Conservation (phyloP, 2,329 filamentous ascomycete species). For the Talaromyces sp. region DNA sequence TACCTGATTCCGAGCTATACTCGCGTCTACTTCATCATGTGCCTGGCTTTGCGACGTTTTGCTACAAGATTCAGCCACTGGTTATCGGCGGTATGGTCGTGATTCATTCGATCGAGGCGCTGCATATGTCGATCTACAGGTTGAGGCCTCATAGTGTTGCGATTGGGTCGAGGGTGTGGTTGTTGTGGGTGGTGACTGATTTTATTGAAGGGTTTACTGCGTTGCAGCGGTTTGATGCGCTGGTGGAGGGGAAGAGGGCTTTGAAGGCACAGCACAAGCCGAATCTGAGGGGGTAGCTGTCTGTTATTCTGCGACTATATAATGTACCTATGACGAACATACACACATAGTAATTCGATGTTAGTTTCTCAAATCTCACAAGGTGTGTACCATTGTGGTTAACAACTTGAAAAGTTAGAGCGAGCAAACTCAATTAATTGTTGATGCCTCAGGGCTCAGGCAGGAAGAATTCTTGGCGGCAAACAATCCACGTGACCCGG, state of each 20-base stretch:
- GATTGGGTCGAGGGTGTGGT: conserved; percentile 51
- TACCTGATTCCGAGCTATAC: conserved; percentile 53
- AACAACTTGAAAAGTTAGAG: background rate
- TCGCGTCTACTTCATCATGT: conserved; percentile 51
- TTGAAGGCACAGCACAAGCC: conserved; percentile 28
- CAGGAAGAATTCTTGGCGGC: background rate
- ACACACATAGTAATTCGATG: background rate
- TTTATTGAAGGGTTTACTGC: conserved; percentile 56
- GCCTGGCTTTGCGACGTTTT: conserved; percentile 59
- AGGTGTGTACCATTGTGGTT: background rate
- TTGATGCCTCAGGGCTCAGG: conserved; percentile 5
- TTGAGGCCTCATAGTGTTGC: conserved; percentile 55
- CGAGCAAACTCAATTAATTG: background rate
- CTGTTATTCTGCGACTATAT: background rate
- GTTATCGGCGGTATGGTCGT: conserved; percentile 60
- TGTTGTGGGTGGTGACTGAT: conserved; percentile 53
- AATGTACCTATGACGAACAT: background rate
- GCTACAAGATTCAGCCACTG: conserved; percentile 58
- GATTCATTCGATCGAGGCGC: conserved; percentile 66
- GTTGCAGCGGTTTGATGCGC: conserved; percentile 47
- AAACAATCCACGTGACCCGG: background rate
- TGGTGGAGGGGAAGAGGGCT: conserved; percentile 43
- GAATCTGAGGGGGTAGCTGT: background rate
- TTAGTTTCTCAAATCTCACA: background rate
- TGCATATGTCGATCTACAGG: conserved; percentile 45